Evolutionary conservation across 441 rosid species (phyloP).

Genomic region (Bocquillonia castaneifolia): DNA sequence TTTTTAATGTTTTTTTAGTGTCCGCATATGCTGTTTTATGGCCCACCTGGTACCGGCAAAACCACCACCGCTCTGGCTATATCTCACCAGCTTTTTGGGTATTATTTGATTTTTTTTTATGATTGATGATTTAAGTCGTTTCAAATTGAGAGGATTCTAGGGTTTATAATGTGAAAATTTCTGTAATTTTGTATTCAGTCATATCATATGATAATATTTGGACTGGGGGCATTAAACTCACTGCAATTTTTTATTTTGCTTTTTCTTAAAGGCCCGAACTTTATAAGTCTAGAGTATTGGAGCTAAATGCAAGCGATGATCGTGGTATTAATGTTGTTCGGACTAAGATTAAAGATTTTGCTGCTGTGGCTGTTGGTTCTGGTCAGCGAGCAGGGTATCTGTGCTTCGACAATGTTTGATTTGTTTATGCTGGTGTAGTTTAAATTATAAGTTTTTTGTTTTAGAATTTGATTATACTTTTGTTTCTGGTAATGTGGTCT

Average conservation of each 20-base stretch:
- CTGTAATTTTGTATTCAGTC: no score
- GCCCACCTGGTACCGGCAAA: slow-evolving; percentile 93
- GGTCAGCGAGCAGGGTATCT: slow-evolving; percentile 60
- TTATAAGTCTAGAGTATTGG: slow-evolving; percentile 89
- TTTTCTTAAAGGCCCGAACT: slow-evolving; percentile 83
- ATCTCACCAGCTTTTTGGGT: slow-evolving; percentile 89
- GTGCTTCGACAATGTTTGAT: slow-evolving; percentile 2
- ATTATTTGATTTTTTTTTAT: slow-evolving; percentile 6
- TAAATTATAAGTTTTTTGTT: background rate
- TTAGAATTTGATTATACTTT: slow-evolving; percentile 7
- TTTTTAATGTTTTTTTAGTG: slow-evolving; percentile 43
- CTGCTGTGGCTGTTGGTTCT: slow-evolving; percentile 89
- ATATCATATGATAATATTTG: no score
- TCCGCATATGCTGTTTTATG: slow-evolving; percentile 94
- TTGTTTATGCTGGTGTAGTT: background rate
- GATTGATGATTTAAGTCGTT: no score
- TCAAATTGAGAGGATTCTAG: no score
- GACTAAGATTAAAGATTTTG: slow-evolving; percentile 93
- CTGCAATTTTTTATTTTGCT: slow-evolving; percentile 10
- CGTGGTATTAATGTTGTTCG: slow-evolving; percentile 97
- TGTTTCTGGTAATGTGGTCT: slow-evolving; percentile 4
- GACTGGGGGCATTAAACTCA: background rate
- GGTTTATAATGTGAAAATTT: no score
- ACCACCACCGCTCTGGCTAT: slow-evolving; percentile 95
- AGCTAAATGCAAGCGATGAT: slow-evolving; percentile 97